Conservation (phyloP, 2,329 filamentous ascomycete genomes). For the Trichoderma hamatum region DNA sequence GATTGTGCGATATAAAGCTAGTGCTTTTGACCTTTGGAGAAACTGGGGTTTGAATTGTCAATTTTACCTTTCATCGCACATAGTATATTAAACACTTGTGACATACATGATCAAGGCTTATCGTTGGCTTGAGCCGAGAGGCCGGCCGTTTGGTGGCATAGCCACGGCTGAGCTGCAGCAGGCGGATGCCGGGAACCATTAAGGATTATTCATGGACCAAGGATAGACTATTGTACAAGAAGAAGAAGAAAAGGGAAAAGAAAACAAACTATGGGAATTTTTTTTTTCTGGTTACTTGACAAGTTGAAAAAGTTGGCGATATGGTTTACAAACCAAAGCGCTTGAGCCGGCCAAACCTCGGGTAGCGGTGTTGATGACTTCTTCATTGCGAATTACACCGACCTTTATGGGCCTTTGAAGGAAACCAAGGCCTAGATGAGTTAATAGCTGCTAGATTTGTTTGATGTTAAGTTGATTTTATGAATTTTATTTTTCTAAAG, state of each 20-base stretch:
- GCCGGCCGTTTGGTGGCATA: slow-evolving; percentile 40
- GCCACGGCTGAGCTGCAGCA: slow-evolving; percentile 39
- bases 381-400: neutral
- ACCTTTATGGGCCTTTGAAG: neutral
- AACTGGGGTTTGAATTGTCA: slow-evolving; percentile 49
- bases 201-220: slow-evolving; percentile 17
- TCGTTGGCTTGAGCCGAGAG: slow-evolving; percentile 41
- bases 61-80: neutral
- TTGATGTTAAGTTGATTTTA: neutral
- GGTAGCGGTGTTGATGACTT: slow-evolving; percentile 2
- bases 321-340: slow-evolving; percentile 1
- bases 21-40: slow-evolving; percentile 57
- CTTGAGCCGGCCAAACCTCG: slow-evolving; percentile 31
- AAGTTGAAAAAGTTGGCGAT: slow-evolving; percentile 7
- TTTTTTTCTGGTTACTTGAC: neutral
- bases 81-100: neutral
- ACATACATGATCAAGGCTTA: slow-evolving; percentile 62
- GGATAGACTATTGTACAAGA: neutral
- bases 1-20: slow-evolving; percentile 62
- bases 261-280: neutral
- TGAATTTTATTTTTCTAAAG: neutral
- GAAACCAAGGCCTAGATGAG: too few species aligned
- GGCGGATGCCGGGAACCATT: slow-evolving; percentile 35
- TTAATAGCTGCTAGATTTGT: neutral
- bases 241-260: neutral